Conservation (phyloP, 2,329 filamentous ascomycete species). For the Pyrenochaeta sp. region DNA sequence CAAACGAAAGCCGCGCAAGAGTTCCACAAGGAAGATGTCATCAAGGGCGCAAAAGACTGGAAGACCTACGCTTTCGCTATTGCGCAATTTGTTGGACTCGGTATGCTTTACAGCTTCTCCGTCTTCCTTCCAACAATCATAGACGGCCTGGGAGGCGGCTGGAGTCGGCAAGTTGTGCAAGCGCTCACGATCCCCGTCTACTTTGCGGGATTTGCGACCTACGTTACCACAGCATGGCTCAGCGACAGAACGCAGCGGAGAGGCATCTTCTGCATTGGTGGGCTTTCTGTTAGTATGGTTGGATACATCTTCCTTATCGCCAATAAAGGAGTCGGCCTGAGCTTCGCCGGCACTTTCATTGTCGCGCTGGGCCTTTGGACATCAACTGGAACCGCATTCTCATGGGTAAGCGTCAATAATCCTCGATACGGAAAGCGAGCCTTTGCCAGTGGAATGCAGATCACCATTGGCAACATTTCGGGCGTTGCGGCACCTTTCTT, state of each 20-base stretch:
- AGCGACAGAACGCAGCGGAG: constrained; percentile 37
- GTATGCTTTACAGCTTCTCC: constrained; percentile 37
- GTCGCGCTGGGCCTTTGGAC: constrained; percentile 40
- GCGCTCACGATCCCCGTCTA: constrained; percentile 45
- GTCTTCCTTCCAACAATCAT: constrained; percentile 45
- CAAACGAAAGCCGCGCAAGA: constrained; percentile 57
- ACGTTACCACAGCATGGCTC: constrained; percentile 33
- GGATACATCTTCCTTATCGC: constrained; percentile 57
- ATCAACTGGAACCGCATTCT: constrained; percentile 34
- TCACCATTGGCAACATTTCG: constrained; percentile 50
- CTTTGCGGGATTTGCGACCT: constrained; percentile 32
- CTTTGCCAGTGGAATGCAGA: constrained; percentile 38
- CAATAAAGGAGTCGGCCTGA: constrained; percentile 18
- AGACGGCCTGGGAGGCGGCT: constrained; percentile 30
- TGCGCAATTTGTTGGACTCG: constrained; percentile 55
- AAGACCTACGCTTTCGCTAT: constrained; percentile 44
- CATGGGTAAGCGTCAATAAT: constrained; percentile 41
- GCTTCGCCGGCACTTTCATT: constrained; percentile 31
- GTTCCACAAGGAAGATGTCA: constrained; percentile 56
- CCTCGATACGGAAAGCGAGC: constrained; percentile 44
- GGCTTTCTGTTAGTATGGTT: constrained; percentile 51
- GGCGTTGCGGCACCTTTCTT: constrained; percentile 41
- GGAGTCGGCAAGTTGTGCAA: constrained; percentile 34
- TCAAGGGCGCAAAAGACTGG: constrained; percentile 55
- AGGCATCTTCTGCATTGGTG: constrained; percentile 36